Evolutionary conservation across 176 grass and related monocot genomes (phyloP).

Genomic region (Ampelocalamus luodianensis): DNA sequence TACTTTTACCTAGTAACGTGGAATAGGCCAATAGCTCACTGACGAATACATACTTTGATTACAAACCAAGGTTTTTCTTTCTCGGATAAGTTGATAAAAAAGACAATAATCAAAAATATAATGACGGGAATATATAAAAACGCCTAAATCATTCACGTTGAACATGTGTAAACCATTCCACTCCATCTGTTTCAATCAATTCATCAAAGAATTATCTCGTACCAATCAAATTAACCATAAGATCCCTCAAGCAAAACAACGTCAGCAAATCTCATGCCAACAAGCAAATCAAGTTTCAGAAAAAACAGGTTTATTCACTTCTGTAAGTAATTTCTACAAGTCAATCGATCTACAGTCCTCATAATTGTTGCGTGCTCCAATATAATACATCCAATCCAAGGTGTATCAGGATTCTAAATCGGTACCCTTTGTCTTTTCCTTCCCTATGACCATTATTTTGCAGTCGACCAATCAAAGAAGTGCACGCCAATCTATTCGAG

Average conservation of each 20-base stretch:
- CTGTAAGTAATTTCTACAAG: conserved; percentile 16
- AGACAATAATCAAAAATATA: neutral
- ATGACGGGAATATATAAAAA: neutral
- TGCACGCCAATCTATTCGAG: neutral
- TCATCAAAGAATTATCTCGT: neutral
- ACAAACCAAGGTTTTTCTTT: neutral
- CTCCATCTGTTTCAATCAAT: conserved; percentile 8
- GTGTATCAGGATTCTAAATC: neutral
- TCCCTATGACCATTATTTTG: neutral
- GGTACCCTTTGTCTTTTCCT: neutral
- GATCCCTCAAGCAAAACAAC: conserved; percentile 26
- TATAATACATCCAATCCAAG: neutral
- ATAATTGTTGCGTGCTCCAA: conserved; percentile 1
- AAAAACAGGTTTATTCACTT: neutral
- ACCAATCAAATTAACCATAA: conserved; percentile 30
- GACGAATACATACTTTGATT: conserved; percentile 22
- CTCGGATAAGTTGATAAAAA: neutral
- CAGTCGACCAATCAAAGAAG: neutral
- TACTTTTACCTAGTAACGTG: neutral
- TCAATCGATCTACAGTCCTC: neutral
- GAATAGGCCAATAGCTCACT: conserved; percentile 28
- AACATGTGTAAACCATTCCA: conserved; percentile 18
- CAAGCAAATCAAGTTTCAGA: conserved; percentile 13
- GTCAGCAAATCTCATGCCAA: neutral
- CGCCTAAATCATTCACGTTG: conserved; percentile 3